phyloP scores from a whole-genome alignment of 805 yeast species.

The Candida sphagnicola region DNA sequence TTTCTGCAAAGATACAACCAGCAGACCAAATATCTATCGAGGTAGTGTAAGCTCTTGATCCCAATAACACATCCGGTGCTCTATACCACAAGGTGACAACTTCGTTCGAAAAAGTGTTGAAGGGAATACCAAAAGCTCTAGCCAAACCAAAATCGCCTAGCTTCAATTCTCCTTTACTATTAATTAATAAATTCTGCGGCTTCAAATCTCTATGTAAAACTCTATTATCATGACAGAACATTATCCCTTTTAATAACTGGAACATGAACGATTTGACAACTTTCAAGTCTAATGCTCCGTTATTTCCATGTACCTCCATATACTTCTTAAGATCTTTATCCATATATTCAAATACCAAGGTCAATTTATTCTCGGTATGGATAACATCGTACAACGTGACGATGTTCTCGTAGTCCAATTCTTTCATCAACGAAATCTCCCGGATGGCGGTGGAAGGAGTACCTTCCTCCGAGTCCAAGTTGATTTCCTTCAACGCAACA shows the following conservation, averaged over 20 bases:
- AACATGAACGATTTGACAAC: slow-evolving; percentile 89
- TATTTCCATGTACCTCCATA: slow-evolving; percentile 82
- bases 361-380: slow-evolving; percentile 93
- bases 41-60: slow-evolving; percentile 92
- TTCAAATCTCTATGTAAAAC: slow-evolving; percentile 86
- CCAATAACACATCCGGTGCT: slow-evolving; percentile 94
- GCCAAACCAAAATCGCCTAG: slow-evolving; percentile 97
- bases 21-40: slow-evolving; percentile 99
- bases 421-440: slow-evolving; percentile 94
- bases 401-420: slow-evolving; percentile 87
- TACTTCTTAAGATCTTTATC: slow-evolving; percentile 91
- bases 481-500: slow-evolving; percentile 93
- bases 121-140: slow-evolving; percentile 96
- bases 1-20: slow-evolving; percentile 96
- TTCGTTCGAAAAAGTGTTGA: slow-evolving; percentile 94
- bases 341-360: slow-evolving; percentile 89
- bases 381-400: slow-evolving; percentile 92
- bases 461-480: slow-evolving; percentile 94
- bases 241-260: slow-evolving; percentile 85
- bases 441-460: slow-evolving; percentile 98
- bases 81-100: slow-evolving; percentile 98
- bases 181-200: slow-evolving; percentile 91
- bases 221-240: slow-evolving; percentile 79
- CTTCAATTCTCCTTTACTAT: slow-evolving; percentile 84
- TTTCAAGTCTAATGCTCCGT: slow-evolving; percentile 69